These are phyloP conservation scores for Didymella lethalis DNA, from an alignment of 2,329 filamentous ascomycete species.

Conservation along the genomic window DNA sequence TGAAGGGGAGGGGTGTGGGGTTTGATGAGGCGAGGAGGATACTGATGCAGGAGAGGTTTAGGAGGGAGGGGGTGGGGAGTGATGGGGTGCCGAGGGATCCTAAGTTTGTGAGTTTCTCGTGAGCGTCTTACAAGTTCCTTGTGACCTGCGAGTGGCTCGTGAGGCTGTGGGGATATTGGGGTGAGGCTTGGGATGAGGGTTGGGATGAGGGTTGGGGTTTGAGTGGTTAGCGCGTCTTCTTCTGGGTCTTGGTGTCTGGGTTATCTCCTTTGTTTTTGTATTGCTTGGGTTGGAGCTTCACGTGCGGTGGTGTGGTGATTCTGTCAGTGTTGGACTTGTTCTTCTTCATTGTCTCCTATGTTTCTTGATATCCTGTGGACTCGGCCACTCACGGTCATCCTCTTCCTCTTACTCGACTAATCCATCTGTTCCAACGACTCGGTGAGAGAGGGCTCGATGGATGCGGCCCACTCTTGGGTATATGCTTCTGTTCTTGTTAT, in stretches of 20 bases:
- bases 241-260: background rate
- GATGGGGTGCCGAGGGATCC: constrained; percentile 90
- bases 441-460: background rate
- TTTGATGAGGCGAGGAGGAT: constrained; percentile 92
- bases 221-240: constrained; percentile 7
- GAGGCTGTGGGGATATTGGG: background rate
- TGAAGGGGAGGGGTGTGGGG: constrained; percentile 81
- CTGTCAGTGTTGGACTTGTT: background rate
- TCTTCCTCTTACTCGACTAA: background rate
- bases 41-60: constrained; percentile 86
- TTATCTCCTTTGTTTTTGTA: constrained; percentile 4
- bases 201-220: background rate
- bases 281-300: background rate
- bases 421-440: background rate
- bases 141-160: constrained; percentile 73
- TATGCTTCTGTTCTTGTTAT: background rate
- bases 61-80: constrained; percentile 83
- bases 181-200: background rate
- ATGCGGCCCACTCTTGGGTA: background rate
- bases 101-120: constrained; percentile 92
- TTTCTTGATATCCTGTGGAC: constrained; percentile 14
- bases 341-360: constrained; percentile 16
- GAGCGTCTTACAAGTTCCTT: constrained; percentile 49
- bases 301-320: background rate
- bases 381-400: background rate